Evolutionary conservation across 2,329 filamentous ascomycete species (phyloP).

Genomic region (Fusarium tanahbumbuense): DNA sequence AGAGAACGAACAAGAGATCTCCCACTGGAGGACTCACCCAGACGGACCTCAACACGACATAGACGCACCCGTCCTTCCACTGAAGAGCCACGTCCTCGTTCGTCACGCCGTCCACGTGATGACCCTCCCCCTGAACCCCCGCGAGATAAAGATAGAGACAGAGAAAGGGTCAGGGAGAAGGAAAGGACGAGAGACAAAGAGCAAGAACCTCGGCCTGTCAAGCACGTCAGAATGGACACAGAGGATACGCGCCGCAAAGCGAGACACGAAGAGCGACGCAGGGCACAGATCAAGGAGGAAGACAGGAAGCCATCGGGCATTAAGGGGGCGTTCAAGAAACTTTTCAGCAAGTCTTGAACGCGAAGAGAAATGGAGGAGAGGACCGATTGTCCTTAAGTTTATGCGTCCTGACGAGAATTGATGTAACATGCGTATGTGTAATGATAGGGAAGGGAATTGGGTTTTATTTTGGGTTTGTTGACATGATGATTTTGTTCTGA

Average conservation of each 20-base stretch:
- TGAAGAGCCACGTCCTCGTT: constrained; percentile 40
- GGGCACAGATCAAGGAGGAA: constrained; percentile 48
- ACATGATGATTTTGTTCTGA: constrained; percentile 23
- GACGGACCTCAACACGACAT: constrained; percentile 45
- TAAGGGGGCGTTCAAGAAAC: constrained; percentile 49
- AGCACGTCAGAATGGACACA: constrained; percentile 46
- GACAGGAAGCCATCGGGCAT: constrained; percentile 49
- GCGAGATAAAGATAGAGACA: constrained; percentile 29
- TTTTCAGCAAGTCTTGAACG: constrained; percentile 44
- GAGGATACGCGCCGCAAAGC: constrained; percentile 52
- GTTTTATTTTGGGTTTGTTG: constrained; percentile 24
- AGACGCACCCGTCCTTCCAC: constrained; percentile 32
- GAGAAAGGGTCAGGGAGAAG: constrained; percentile 21
- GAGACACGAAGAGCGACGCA: constrained; percentile 50
- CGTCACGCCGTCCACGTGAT: constrained; percentile 39
- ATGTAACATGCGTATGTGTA: constrained; percentile 40
- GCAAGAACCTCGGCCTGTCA: constrained; percentile 31
- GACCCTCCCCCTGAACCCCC: constrained; percentile 29
- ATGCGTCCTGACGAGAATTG: constrained; percentile 42
- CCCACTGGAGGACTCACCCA: constrained; percentile 46
- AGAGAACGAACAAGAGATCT: constrained; percentile 43
- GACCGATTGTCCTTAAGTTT: constrained; percentile 27
- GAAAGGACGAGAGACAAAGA: constrained; percentile 20
- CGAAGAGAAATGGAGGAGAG: constrained; percentile 10
- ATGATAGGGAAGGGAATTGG: constrained; percentile 36